Percentiles rank a stretch among this genome's conserved stretches.
phyloP scores from a whole-genome alignment of 2,329 filamentous ascomycete genomes.

The Sphaceloma murrayae region DNA sequence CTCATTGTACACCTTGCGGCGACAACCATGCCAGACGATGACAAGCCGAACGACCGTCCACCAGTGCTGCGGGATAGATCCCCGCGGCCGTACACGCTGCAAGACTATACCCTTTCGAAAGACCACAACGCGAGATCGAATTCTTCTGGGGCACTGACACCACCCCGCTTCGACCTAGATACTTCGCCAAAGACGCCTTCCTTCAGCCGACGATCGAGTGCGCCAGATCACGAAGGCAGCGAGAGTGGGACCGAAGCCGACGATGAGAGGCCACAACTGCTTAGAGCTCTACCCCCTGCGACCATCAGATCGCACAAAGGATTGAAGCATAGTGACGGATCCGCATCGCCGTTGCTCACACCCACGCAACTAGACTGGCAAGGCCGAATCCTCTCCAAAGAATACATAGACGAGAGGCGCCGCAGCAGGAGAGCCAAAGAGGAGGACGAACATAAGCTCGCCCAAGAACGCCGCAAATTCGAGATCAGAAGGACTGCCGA shows the following conservation, averaged over 20 bases:
- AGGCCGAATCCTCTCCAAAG: constrained; percentile 30
- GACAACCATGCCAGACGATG: constrained; percentile 6
- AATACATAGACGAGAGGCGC: constrained; percentile 29
- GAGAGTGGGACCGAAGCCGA: constrained; percentile 94
- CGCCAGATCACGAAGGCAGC: constrained; percentile 38
- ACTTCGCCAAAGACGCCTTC: background rate
- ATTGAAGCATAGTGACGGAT: constrained; percentile 43
- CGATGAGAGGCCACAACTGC: constrained; percentile 66
- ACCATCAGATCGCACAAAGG: constrained; percentile 67
- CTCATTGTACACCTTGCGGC: background rate
- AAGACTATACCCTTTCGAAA: constrained; percentile 8
- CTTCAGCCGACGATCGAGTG: constrained; percentile 9
- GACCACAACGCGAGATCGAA: constrained; percentile 1
- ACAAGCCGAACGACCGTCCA: constrained; percentile 3
- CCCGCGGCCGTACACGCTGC: constrained; percentile 12
- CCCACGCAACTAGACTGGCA: constrained; percentile 41
- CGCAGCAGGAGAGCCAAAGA: constrained; percentile 26
- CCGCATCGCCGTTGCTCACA: constrained; percentile 34
- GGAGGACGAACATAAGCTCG: constrained; percentile 34
- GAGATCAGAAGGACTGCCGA: constrained; percentile 83
- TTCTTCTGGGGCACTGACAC: constrained; percentile 1
- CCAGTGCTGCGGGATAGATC: constrained; percentile 14
- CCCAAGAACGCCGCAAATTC: constrained; percentile 55
- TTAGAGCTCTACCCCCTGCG: constrained; percentile 77
- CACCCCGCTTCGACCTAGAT: background rate